Evolutionary conservation across 371 early-diverging fungal genomes (phyloP).

Genomic region (Lichtheimia ramosa): DNA sequence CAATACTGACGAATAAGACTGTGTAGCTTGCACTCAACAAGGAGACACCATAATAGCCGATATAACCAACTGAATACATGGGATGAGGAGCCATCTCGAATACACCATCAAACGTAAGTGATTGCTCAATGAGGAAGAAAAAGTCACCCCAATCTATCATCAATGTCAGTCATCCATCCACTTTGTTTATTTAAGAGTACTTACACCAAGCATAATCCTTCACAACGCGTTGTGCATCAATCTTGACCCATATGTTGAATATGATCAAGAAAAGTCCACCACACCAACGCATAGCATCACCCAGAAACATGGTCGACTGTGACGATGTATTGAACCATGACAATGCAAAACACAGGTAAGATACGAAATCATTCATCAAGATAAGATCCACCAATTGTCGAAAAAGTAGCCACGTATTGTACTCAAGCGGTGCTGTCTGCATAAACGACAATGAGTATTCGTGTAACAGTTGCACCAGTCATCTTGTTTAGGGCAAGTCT

Average conservation of each 20-base stretch:
- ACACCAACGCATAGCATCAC: constrained; percentile 68
- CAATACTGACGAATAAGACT: constrained; percentile 86
- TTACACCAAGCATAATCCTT: constrained; percentile 97
- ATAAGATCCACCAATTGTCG: constrained; percentile 91
- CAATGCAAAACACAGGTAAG: constrained; percentile 82
- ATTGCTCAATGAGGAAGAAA: constrained; percentile 89
- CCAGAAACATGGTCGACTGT: constrained; percentile 51
- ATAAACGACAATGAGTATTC: not conserved
- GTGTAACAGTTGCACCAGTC: too few species aligned
- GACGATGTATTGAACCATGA: constrained; percentile 65
- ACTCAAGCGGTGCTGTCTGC: constrained; percentile 85
- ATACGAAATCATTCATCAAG: constrained; percentile 87
- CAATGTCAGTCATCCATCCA: not conserved
- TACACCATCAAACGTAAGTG: constrained; percentile 89
- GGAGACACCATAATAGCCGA: constrained; percentile 92
- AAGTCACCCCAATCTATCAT: constrained; percentile 89
- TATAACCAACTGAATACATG: constrained; percentile 97
- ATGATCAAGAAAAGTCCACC: constrained; percentile 78
- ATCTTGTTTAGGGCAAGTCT: constrained; percentile 7
- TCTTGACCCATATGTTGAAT: constrained; percentile 95
- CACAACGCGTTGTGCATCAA: constrained; percentile 93
- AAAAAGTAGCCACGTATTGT: constrained; percentile 94
- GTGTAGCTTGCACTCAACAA: constrained; percentile 82
- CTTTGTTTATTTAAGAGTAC: constrained; percentile 15
- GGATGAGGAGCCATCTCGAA: constrained; percentile 98